These are phyloP conservation scores for Dothidotthia symphoricarpi DNA, from an alignment of 2,329 filamentous ascomycete genomes.

Conservation along the genomic window DNA sequence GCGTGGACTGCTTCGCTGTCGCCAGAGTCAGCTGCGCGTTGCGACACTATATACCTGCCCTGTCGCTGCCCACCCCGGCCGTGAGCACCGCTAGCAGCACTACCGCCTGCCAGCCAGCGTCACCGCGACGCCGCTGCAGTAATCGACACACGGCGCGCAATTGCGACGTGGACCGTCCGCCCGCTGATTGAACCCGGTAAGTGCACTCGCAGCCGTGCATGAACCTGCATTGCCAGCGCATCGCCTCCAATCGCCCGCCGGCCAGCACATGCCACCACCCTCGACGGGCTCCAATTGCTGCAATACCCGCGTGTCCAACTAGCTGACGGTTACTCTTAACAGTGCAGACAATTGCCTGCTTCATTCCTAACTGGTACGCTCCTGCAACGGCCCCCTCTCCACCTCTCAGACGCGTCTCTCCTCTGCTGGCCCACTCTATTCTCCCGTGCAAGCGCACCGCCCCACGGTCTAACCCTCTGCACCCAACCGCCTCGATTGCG, in stretches of 20 bases:
- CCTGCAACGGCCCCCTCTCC: conserved; percentile 35
- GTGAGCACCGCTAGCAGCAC: conserved; percentile 9
- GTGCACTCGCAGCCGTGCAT: conserved; percentile 38
- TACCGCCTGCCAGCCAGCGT: conserved; percentile 14
- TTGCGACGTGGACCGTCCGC: conserved; percentile 36
- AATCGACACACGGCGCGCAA: conserved; percentile 20
- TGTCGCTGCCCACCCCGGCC: conserved; percentile 18
- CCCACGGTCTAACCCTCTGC: conserved; percentile 25
- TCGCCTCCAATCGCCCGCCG: conserved; percentile 44
- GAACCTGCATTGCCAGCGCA: conserved; percentile 46
- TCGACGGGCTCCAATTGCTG: conserved; percentile 42
- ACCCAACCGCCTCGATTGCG: conserved; percentile 29
- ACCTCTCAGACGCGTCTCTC: conserved; percentile 32
- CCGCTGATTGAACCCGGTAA: conserved; percentile 41
- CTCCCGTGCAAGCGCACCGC: conserved; percentile 32
- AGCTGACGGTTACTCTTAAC: conserved; percentile 37
- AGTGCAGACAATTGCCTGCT: conserved; percentile 32
- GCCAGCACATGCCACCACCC: conserved; percentile 41
- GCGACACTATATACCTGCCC: conserved; percentile 25
- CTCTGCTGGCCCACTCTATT: conserved; percentile 14
- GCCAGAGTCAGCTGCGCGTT: conserved; percentile 30
- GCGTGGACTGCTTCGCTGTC: conserved; percentile 16
- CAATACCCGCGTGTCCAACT: conserved; percentile 29
- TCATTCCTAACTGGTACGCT: conserved; percentile 35
- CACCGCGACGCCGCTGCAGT: conserved; percentile 26